A percentile compares a stretch with the other conserved stretches of the same genome.
Conservation (phyloP, 495 filamentous ascomycete genomes). For the Xylaria acuta region DNA sequence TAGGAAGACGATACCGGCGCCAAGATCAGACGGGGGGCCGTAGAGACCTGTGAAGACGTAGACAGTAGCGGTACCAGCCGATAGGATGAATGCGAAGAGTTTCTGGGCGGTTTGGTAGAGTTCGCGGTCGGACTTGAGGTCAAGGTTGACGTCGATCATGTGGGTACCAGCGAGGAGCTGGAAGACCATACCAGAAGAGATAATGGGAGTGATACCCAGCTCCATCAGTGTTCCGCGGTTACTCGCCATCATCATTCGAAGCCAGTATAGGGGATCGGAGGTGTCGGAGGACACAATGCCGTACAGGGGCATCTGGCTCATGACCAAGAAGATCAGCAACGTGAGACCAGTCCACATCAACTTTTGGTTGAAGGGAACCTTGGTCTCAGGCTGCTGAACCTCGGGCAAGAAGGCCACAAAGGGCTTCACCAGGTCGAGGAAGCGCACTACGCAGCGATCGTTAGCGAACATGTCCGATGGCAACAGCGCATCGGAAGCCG, state of each 20-base stretch:
- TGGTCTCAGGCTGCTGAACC: slow-evolving; percentile 95
- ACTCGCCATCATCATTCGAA: slow-evolving; percentile 99
- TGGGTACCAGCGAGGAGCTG: slow-evolving; percentile 99
- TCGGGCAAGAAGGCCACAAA: slow-evolving; percentile 99
- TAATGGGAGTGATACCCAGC: slow-evolving; percentile 97
- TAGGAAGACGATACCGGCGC: slow-evolving; percentile 96
- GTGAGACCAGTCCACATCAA: slow-evolving; percentile 99
- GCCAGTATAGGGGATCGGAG: slow-evolving; percentile 98
- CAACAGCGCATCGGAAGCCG: slow-evolving; percentile 43
- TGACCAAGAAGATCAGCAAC: slow-evolving; percentile 97
- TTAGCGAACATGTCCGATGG: slow-evolving; percentile 40
- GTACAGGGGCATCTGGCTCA: slow-evolving; percentile 99
- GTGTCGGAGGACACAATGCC: slow-evolving; percentile 96
- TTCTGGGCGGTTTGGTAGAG: slow-evolving; percentile 99
- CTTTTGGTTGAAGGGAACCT: slow-evolving; percentile 98
- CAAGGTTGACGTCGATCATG: slow-evolving; percentile 99
- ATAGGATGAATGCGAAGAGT: slow-evolving; percentile 97
- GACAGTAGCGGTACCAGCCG: slow-evolving; percentile 95
- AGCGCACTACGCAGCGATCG: slow-evolving; percentile 74
- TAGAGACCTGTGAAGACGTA: slow-evolving; percentile 98
- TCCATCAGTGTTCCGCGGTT: slow-evolving; percentile 99
- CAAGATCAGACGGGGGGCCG: slow-evolving; percentile 92
- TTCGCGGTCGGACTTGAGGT: slow-evolving; percentile 99
- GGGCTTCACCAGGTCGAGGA: slow-evolving; percentile 99
- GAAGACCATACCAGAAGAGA: slow-evolving; percentile 99